These are phyloP conservation scores for Fagus sylvatica DNA, from an alignment of 306 rosid species.

Conservation along the genomic window DNA sequence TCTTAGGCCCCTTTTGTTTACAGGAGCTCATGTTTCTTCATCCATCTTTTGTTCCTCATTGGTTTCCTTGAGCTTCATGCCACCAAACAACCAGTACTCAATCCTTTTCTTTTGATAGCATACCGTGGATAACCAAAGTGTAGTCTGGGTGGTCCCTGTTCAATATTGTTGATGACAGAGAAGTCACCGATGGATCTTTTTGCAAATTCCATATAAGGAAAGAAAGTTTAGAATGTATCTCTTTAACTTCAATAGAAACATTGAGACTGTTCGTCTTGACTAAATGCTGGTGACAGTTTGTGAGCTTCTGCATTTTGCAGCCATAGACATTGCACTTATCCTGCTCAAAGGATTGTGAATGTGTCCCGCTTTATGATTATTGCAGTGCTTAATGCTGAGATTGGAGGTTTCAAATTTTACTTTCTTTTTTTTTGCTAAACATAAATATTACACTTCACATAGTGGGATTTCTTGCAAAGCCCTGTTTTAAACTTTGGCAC, in stretches of 20 bases:
- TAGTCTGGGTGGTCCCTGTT: constrained; percentile 11
- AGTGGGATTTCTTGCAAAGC: too few relatives aligned
- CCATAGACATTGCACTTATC: neutral
- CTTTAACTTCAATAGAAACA: neutral
- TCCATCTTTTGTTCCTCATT: constrained; percentile 6
- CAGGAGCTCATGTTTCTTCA: neutral
- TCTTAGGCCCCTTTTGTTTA: constrained; percentile 10
- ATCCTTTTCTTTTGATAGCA: constrained; percentile 13
- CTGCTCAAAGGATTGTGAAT: neutral
- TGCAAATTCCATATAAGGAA: neutral
- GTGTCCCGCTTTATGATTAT: neutral
- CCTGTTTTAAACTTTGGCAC: too few relatives aligned
- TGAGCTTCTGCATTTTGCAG: neutral
- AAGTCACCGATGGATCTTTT: neutral
- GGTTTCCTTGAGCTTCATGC: constrained; percentile 11
- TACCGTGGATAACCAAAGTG: constrained; percentile 9
- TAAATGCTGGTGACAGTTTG: neutral
- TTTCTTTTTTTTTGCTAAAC: too few relatives aligned
- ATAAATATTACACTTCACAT: too few relatives aligned
- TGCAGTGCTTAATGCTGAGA: neutral
- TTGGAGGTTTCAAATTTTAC: neutral
- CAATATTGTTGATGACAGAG: neutral
- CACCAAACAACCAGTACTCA: constrained; percentile 7
- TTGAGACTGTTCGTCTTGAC: neutral
- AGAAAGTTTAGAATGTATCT: neutral